phyloP scores from a whole-genome alignment of 768 basidiomycete species.

The Cyclocybe aegerita region DNA sequence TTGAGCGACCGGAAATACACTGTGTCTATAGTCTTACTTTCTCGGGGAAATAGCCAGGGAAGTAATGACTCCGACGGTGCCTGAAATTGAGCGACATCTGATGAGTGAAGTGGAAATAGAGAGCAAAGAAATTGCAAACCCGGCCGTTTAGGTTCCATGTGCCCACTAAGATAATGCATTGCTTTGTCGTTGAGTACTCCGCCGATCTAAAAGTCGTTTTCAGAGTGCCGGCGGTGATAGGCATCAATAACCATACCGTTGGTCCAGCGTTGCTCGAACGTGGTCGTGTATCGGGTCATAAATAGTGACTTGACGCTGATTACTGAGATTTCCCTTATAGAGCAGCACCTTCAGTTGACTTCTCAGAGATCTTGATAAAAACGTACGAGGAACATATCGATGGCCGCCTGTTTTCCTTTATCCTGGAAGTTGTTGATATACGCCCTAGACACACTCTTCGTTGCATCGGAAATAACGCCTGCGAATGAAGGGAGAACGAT shows the following conservation, averaged over 20 bases:
- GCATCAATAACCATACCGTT: slow-evolving; percentile 46
- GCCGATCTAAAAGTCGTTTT: slow-evolving; percentile 43
- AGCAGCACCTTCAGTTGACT: neutral
- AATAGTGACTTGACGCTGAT: slow-evolving; percentile 84
- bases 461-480: slow-evolving; percentile 94
- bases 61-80: slow-evolving; percentile 78
- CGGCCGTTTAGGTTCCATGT: slow-evolving; percentile 97
- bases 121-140: slow-evolving; percentile 39
- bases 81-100: slow-evolving; percentile 28
- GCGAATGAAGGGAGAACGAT: slow-evolving; percentile 9
- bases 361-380: neutral
- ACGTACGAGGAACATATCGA: slow-evolving; percentile 91
- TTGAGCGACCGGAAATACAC: slow-evolving; percentile 11
- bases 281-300: slow-evolving; percentile 94
- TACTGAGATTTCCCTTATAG: slow-evolving; percentile 89
- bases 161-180: slow-evolving; percentile 79
- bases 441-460: slow-evolving; percentile 92
- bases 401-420: slow-evolving; percentile 89
- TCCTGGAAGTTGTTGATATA: slow-evolving; percentile 99
- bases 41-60: slow-evolving; percentile 87
- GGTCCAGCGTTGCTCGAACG: slow-evolving; percentile 67
- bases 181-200: slow-evolving; percentile 81
- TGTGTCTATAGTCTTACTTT: slow-evolving; percentile 47
- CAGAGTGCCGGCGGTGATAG: slow-evolving; percentile 13
- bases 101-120: neutral